Percentiles rank a stretch among this genome's conserved stretches.
These are phyloP conservation scores for Chloromonas sp. DNA, from an alignment of 163 green algal genomes.

Conservation along the genomic window DNA sequence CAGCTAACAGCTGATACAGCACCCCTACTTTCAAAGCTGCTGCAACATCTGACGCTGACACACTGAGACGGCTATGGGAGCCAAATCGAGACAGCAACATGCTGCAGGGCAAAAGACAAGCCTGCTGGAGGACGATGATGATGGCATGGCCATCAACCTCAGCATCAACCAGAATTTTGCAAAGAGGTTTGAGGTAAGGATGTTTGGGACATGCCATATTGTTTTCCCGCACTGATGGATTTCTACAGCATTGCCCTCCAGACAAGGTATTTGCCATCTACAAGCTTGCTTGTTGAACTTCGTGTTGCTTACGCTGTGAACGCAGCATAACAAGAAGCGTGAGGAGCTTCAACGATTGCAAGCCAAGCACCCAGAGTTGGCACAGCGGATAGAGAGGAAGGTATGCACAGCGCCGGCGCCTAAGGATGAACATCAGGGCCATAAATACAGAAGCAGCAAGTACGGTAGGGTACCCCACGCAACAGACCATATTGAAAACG, in stretches of 20 bases:
- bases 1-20: too few relatives aligned
- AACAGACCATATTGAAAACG: too few relatives aligned
- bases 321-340: conserved; percentile 84
- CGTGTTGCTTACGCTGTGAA: too few relatives aligned
- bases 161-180: conserved; percentile 14
- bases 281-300: too few relatives aligned
- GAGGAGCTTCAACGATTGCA: conserved; percentile 82
- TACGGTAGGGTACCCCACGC: too few relatives aligned
- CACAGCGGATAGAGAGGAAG: neutral
- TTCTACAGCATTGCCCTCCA: too few relatives aligned
- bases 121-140: conserved; percentile 13
- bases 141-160: neutral
- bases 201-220: neutral
- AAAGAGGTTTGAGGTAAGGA: conserved; percentile 9
- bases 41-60: too few relatives aligned
- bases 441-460: too few relatives aligned
- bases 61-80: too few relatives aligned
- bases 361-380: conserved; percentile 47
- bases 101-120: neutral
- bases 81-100: too few relatives aligned
- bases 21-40: too few relatives aligned
- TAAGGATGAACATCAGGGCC: neutral
- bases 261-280: too few relatives aligned
- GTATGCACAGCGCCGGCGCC: neutral
- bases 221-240: neutral